These are phyloP conservation scores for Dendrobium huoshanense DNA, from an alignment of 106 monocot genomes.

Conservation along the genomic window DNA sequence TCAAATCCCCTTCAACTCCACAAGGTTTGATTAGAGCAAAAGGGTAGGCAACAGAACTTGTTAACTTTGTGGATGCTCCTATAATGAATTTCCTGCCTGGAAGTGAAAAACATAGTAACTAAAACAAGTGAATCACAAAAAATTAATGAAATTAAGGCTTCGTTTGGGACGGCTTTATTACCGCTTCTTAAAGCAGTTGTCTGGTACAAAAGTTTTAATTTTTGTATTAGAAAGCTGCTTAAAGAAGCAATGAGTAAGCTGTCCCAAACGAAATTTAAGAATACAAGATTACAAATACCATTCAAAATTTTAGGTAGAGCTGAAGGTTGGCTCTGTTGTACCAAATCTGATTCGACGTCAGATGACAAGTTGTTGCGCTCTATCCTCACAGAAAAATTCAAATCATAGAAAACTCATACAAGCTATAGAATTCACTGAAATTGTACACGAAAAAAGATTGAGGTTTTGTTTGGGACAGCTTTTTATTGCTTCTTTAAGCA, in stretches of 20 bases:
- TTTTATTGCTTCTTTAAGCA: no score
- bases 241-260: no score
- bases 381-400: conserved; percentile 5
- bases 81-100: conserved; percentile 48
- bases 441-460: no score
- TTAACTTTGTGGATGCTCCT: conserved; percentile 40
- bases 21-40: conserved; percentile 87
- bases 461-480: no score
- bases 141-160: no score
- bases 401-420: background rate
- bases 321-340: conserved; percentile 13
- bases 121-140: background rate
- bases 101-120: background rate
- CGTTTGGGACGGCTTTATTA: no score
- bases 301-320: conserved; percentile 34
- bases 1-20: conserved; percentile 69
- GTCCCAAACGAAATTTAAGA: background rate
- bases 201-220: no score
- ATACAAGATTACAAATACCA: conserved; percentile 20
- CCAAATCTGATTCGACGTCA: conserved; percentile 22
- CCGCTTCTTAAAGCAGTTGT: no score
- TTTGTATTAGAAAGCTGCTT: no score
- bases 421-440: no score
- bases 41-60: conserved; percentile 72
- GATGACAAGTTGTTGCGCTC: conserved; percentile 26